Conservation (phyloP, 331 rosid genomes). For the Malus hybrid region DNA sequence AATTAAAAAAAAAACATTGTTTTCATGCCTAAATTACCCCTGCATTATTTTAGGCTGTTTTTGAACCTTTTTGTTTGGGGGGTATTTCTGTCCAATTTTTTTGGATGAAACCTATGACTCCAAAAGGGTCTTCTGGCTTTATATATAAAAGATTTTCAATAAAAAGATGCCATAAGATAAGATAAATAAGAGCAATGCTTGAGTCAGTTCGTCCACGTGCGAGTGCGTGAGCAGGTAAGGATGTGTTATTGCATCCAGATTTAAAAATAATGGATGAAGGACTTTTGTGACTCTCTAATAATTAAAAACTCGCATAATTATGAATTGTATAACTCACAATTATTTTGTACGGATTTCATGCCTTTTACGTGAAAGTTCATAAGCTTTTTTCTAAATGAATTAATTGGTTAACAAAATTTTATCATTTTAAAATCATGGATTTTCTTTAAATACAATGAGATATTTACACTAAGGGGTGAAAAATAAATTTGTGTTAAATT, state of each 20-base stretch:
- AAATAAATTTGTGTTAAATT: no score
- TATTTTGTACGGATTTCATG: neutral
- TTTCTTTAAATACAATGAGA: no score
- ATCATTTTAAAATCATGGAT: neutral
- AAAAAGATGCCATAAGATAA: no score
- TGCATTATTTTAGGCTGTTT: no score
- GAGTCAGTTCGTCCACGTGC: no score
- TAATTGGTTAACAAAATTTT: neutral
- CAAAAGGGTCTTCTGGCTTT: no score
- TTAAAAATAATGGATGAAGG: neutral
- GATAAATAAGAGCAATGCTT: neutral
- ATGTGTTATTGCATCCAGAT: neutral
- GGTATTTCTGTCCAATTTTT: accelerated
- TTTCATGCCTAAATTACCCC: no score
- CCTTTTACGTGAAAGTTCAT: neutral
- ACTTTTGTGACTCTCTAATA: neutral
- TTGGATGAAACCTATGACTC: no score
- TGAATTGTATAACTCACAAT: neutral
- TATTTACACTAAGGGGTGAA: neutral
- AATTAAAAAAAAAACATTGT: no score
- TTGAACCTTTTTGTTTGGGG: no score
- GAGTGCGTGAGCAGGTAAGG: no score
- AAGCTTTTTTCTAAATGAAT: neutral
- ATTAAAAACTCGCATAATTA: neutral
- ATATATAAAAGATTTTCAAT: no score